Percentiles rank a stretch among this genome's conserved stretches.
Evolutionary conservation across 2,329 filamentous ascomycete genomes (phyloP).

Genomic region (Colletotrichum sojae): DNA sequence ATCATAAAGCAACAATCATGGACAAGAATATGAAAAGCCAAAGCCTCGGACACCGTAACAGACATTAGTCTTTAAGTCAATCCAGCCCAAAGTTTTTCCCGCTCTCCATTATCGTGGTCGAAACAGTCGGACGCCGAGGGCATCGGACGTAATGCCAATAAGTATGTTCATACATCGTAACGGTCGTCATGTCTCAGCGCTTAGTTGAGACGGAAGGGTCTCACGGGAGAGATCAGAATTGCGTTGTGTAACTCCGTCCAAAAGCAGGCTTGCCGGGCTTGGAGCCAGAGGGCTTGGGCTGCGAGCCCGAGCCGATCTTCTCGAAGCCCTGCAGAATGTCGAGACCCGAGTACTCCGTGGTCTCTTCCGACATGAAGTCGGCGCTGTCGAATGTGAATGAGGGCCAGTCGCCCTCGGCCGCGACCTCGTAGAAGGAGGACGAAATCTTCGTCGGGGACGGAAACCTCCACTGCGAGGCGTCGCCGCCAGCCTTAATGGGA

Average conservation of each 20-base stretch:
- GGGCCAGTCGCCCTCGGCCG: conserved; percentile 57
- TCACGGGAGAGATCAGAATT: conserved; percentile 48
- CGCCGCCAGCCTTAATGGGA: conserved; percentile 63
- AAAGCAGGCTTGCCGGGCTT: conserved; percentile 52
- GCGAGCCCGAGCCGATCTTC: conserved; percentile 73
- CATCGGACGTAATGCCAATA: conserved; percentile 41
- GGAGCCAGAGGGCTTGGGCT: conserved; percentile 50
- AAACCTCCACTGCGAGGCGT: conserved; percentile 42
- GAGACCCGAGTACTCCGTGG: conserved; percentile 71
- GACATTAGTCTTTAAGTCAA: conserved; percentile 38
- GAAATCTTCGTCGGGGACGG: conserved; percentile 67
- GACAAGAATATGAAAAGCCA: conserved; percentile 36
- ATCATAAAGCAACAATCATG: conserved; percentile 42
- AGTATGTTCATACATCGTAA: conserved; percentile 43
- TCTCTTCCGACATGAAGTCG: conserved; percentile 71
- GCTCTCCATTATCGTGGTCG: conserved; percentile 39
- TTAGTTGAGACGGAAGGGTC: conserved; percentile 28
- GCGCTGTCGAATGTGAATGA: conserved; percentile 57
- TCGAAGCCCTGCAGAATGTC: conserved; percentile 84
- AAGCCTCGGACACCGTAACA: conserved; percentile 38
- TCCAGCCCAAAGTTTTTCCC: conserved; percentile 27
- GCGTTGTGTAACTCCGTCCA: conserved; percentile 55
- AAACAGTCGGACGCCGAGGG: conserved; percentile 35
- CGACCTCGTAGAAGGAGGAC: conserved; percentile 50
- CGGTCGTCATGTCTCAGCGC: conserved; percentile 39